Evolutionary conservation across 2,329 filamentous ascomycete species (phyloP).

Genomic region (Botrytis hyacinthi): DNA sequence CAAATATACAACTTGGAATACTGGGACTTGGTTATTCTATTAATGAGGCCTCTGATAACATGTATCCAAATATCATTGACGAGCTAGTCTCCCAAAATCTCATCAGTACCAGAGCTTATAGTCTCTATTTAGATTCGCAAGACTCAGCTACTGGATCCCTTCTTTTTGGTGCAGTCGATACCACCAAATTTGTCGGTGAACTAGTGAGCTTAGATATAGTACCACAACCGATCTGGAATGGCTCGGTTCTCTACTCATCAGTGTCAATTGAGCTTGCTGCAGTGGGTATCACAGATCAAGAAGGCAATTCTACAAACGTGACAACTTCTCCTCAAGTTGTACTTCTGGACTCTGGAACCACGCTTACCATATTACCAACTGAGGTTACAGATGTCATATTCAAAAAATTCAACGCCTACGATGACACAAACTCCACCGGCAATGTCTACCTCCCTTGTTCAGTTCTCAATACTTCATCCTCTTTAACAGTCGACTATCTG

Average conservation of each 20-base stretch:
- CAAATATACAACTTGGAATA: slow-evolving; percentile 51
- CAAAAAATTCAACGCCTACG: slow-evolving; percentile 42
- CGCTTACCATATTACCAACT: slow-evolving; percentile 61
- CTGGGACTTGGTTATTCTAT: slow-evolving; percentile 55
- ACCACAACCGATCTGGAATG: slow-evolving; percentile 23
- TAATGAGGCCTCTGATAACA: slow-evolving; percentile 47
- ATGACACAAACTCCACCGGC: slow-evolving; percentile 25
- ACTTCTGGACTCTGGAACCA: slow-evolving; percentile 64
- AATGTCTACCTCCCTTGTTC: slow-evolving; percentile 40
- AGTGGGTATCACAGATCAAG: slow-evolving; percentile 33
- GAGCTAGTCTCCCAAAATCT: slow-evolving; percentile 43
- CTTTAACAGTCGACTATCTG: slow-evolving; percentile 45
- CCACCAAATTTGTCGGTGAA: slow-evolving; percentile 44
- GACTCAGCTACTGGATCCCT: slow-evolving; percentile 36
- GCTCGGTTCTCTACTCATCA: slow-evolving; percentile 24
- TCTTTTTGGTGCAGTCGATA: slow-evolving; percentile 48
- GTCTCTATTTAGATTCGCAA: slow-evolving; percentile 38
- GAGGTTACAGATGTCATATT: slow-evolving; percentile 46
- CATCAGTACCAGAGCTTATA: slow-evolving; percentile 44
- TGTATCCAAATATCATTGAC: slow-evolving; percentile 35
- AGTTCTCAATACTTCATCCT: slow-evolving; percentile 41
- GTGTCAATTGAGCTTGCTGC: slow-evolving; percentile 33
- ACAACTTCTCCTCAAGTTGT: slow-evolving; percentile 43
- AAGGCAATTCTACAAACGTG: slow-evolving; percentile 22
- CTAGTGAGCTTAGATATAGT: slow-evolving; percentile 32